These are phyloP conservation scores for Ceratocystis cubensis DNA, from an alignment of 2,329 filamentous ascomycete species.

Conservation along the genomic window DNA sequence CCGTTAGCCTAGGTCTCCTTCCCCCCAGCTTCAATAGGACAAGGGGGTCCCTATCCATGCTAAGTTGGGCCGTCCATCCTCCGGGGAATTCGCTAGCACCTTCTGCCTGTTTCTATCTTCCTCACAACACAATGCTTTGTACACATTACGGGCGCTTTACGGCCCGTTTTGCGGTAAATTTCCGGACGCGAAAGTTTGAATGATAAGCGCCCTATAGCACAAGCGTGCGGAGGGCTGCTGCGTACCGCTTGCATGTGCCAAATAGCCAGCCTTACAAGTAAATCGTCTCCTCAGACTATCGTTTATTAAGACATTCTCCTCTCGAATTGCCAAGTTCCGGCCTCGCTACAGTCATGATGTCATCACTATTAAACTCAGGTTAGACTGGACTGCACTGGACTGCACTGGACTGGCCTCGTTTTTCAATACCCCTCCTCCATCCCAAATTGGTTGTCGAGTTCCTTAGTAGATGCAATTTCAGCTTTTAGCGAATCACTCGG, in stretches of 20 bases:
- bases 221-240: not conserved
- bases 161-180: constrained; percentile 10
- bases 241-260: not conserved
- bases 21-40: not conserved
- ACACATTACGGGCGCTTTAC: not conserved
- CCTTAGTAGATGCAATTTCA: not conserved
- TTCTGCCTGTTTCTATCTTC: not conserved
- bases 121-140: constrained; percentile 1
- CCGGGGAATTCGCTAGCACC: not conserved
- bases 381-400: not conserved
- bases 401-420: constrained; percentile 4
- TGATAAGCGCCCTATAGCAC: not conserved
- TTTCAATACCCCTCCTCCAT: not conserved
- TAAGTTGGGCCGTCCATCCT: not conserved
- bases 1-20: not conserved
- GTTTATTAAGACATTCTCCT: not conserved
- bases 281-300: not conserved
- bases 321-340: not conserved
- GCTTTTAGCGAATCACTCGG: not conserved
- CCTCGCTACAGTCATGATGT: constrained; percentile 7
- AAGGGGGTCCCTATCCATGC: not conserved
- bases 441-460: not conserved
- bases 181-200: not conserved
- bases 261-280: not conserved
- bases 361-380: not conserved